phyloP scores from a whole-genome alignment of 371 early-diverging fungal genomes.

The Blakeslea trispora region DNA sequence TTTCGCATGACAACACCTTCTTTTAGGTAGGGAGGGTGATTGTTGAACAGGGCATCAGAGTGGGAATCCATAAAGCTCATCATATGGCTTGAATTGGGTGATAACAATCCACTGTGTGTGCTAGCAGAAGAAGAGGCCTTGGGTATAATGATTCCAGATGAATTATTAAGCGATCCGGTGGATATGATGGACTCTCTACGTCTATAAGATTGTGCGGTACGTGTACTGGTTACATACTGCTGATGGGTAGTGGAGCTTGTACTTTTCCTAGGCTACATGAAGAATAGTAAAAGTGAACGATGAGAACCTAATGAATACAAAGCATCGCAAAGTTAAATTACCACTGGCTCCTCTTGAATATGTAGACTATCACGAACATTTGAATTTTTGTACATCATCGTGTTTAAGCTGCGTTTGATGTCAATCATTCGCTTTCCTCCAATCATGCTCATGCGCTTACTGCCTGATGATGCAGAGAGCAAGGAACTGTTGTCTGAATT shows the following conservation, averaged over 20 bases:
- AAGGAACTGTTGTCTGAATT: conserved; percentile 3
- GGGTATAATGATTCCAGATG: conserved; percentile 6
- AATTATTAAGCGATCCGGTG: conserved; percentile 8
- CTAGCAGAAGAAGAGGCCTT: conserved; percentile 12
- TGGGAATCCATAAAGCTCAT: conserved; percentile 30
- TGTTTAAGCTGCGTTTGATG: conserved; percentile 34
- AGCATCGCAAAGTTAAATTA: conserved; percentile 5
- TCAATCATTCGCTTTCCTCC: conserved; percentile 31
- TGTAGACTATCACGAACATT: conserved; percentile 34
- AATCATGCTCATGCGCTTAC: conserved; percentile 16
- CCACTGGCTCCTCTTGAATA: conserved; percentile 29
- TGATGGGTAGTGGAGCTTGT: conserved; percentile 21
- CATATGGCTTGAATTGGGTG: conserved; percentile 25
- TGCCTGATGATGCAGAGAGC: neutral
- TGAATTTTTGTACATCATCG: conserved; percentile 28
- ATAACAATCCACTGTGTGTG: conserved; percentile 12
- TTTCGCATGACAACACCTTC: conserved; percentile 87
- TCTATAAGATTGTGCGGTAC: neutral
- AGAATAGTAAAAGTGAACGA: neutral
- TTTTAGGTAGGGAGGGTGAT: conserved; percentile 54
- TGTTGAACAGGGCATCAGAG: conserved; percentile 26
- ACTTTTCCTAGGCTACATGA: conserved; percentile 29
- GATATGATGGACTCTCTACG: conserved; percentile 25
- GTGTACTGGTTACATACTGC: conserved; percentile 4
- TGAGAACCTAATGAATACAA: neutral